Evolutionary conservation across 257 asterid genomes (phyloP), one percentile per base, ranked within the genome.

Genomic region (Petunia secreta): DNA sequence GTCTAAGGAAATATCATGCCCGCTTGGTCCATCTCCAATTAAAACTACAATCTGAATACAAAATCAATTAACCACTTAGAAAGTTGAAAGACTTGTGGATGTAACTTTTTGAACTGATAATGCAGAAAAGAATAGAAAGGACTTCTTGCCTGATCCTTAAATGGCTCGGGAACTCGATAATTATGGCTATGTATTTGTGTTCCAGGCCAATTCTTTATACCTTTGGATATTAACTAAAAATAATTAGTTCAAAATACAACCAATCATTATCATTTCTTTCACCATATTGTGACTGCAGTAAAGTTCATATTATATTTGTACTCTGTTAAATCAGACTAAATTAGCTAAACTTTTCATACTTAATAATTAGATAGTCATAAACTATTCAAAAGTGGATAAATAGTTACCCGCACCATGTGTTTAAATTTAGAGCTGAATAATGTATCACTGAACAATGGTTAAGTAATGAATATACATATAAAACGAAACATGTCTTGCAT

Each of bases 121-220:
- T 0, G n/a, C 2, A 69, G 4, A 58, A 1, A 39, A 37, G 48
- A 54, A 10, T 15, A 60, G 54, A 25, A 37, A 60, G 14, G 53
- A 25, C 25, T 25, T 25, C 78, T 62, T 78, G 90, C 97, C 90
- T 88, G 80, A 77, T 87, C 86, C 37, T 75, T 79, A 77, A 86
- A 92, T 34, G 90, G 91, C 63, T 91, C 87, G n/a, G 91, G 91
- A 59, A 82, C 85, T 82, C 97, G 79, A 58, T 89, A 92, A 76
- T 91, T 92, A 84, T 91, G 97, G 64, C 91, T 88, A 79, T 91
- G 97, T 8, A 89, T 84, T 79, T 92, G 91, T 84, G 85, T 88
- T 41, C 95, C 88, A 2, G 92, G 89, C 95, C 97, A 92, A n/a
- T 83, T 86, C 36, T 82, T 85, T 8, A 87, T 83, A 43, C 97